phyloP scores from a whole-genome alignment of 192 early-diverging fungal genomes.

The Backusella circina region DNA sequence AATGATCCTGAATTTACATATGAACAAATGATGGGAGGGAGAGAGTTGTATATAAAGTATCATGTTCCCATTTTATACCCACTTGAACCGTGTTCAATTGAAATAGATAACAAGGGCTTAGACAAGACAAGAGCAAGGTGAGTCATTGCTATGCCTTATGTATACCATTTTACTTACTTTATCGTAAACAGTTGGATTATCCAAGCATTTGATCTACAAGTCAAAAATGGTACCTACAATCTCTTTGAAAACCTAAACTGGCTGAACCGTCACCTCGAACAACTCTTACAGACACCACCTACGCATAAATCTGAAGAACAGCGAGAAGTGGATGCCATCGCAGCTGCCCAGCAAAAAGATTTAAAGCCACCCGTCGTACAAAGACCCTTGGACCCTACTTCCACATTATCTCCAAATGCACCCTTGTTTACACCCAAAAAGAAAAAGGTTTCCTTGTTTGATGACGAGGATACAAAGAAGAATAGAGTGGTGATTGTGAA shows the following conservation, averaged over 20 bases:
- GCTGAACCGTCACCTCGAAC: neutral
- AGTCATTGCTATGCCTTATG: no score
- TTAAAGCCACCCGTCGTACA: neutral
- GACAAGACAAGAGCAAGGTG: conserved; percentile 11
- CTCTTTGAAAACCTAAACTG: conserved; percentile 14
- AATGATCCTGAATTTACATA: conserved; percentile 12
- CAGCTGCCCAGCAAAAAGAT: neutral
- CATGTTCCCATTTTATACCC: conserved; percentile 35
- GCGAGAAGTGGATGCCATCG: neutral
- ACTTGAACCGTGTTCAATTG: conserved; percentile 38
- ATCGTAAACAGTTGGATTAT: neutral
- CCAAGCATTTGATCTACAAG: conserved; percentile 7
- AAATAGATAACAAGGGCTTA: conserved; percentile 7
- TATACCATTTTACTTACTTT: neutral
- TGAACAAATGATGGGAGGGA: neutral
- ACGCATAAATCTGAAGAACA: neutral
- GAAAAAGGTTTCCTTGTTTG: conserved; percentile 21
- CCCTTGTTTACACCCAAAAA: neutral
- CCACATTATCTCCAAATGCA: neutral
- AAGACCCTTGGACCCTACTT: neutral
- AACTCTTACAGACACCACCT: neutral
- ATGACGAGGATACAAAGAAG: conserved; percentile 12
- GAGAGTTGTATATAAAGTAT: conserved; percentile 4
- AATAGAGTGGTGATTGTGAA: conserved; percentile 26
- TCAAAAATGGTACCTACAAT: neutral